Evolutionary conservation across 495 filamentous ascomycete genomes (phyloP).

Genomic region (Terfezia claveryi): DNA sequence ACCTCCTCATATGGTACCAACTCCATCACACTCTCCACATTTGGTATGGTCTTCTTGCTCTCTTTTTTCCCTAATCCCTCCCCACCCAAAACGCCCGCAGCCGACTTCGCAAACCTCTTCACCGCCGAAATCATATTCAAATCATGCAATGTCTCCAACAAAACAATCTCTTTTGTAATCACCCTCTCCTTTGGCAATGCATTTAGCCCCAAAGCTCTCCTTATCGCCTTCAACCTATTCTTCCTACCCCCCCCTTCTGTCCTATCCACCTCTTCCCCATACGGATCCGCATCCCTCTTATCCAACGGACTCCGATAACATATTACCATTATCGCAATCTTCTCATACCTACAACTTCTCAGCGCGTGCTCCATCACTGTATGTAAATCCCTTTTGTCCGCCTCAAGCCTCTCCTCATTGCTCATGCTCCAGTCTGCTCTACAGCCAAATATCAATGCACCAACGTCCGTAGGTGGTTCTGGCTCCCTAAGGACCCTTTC

Average conservation of each 20-base stretch:
- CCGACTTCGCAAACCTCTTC: constrained; percentile 7
- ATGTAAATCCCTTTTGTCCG: constrained; percentile 12
- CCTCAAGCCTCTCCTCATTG: constrained; percentile 14
- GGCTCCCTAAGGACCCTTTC: neutral
- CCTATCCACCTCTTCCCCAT: constrained; percentile 10
- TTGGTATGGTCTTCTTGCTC: neutral
- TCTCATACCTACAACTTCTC: constrained; percentile 6
- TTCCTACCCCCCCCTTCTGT: constrained; percentile 12
- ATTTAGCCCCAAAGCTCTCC: constrained; percentile 9
- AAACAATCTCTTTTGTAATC: constrained; percentile 9
- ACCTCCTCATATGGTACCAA: neutral
- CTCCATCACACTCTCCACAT: neutral
- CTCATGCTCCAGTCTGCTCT: constrained; percentile 12
- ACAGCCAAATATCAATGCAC: constrained; percentile 15
- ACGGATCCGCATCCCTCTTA: constrained; percentile 11
- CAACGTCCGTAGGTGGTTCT: neutral
- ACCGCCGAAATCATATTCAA: constrained; percentile 6
- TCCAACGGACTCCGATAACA: constrained; percentile 17
- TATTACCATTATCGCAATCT: constrained; percentile 14
- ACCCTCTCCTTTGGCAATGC: constrained; percentile 3
- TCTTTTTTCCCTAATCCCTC: neutral
- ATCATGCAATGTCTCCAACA: constrained; percentile 12
- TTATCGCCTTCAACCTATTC: constrained; percentile 14
- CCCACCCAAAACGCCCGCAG: constrained; percentile 4
- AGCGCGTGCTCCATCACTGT: constrained; percentile 9